Conservation (phyloP, 2,329 filamentous ascomycete genomes). For the Macroventuria anomochaeta region DNA sequence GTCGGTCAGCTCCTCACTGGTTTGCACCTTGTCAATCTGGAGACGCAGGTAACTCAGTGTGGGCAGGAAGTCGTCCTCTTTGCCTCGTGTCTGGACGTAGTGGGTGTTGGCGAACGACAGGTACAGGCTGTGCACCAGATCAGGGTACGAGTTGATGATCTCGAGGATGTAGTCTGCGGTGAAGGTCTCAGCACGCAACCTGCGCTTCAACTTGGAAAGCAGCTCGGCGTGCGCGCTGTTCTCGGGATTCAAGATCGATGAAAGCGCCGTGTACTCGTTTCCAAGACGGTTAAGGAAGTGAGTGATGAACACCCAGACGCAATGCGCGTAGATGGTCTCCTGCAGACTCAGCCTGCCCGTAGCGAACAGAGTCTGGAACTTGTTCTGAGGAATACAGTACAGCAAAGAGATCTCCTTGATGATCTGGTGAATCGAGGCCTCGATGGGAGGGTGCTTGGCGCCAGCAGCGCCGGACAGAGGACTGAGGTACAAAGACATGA, state of each 20-base stretch:
- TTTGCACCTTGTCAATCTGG: conserved; percentile 66
- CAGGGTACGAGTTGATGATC: conserved; percentile 91
- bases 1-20: conserved; percentile 46
- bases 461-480: conserved; percentile 61
- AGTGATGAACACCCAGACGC: conserved; percentile 95
- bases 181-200: conserved; percentile 94
- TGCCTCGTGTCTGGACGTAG: conserved; percentile 70
- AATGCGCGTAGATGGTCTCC: conserved; percentile 96
- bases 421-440: conserved; percentile 96
- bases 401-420: conserved; percentile 97
- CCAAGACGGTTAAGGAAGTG: conserved; percentile 96
- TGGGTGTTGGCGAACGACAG: conserved; percentile 90
- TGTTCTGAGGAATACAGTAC: conserved; percentile 98
- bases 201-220: conserved; percentile 91
- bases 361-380: conserved; percentile 89
- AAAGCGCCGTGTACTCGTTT: conserved; percentile 87
- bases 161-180: conserved; percentile 98
- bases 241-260: conserved; percentile 77
- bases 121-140: conserved; percentile 85
- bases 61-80: conserved; percentile 72
- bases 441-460: conserved; percentile 75
- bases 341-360: conserved; percentile 87
- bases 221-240: conserved; percentile 88
- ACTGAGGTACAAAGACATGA: conserved; percentile 93
- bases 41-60: conserved; percentile 72